Base-by-base conservation (phyloP, 177 flowering plant genomes). In the Vitis hybrid region DNA sequence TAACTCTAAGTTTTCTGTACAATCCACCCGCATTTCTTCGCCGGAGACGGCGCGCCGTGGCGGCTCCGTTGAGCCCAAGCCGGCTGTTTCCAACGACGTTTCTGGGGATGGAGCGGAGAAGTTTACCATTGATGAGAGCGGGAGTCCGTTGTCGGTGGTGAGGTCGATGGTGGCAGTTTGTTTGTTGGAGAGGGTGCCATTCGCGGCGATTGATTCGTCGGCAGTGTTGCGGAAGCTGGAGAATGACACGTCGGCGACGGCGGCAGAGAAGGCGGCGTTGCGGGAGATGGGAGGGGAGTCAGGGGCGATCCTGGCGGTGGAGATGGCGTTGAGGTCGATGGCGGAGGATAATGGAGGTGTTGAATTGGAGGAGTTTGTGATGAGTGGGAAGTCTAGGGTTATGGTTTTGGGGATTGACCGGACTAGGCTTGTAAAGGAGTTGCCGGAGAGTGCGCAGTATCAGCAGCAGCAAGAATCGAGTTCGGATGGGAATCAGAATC, bases 151-250 rank as follows among this genome's bases (percentile, higher is more conserved):
- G 45, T 67, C 85, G 17, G 75, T 89, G 11, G 93, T 93, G 21
- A 74, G 99, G 69, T 81, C 96, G 2, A 85, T 93, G 93, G 96
- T 95, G 56, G 97, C 98, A 2, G 89, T 81, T 52, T 86, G 89
- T 70, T 77, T 95, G 72, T 68, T 95, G 74, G 92, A 91, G 71
- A 75, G 97, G 70, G 90, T 89, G 2, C 99, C 98, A 0, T 95
- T 90, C 76, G 52, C 72, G 19, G 71, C 91, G 3, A 82, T 93
- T 21, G 99, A 93, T 76, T 91, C 97, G 5, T 83, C 88, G 1
- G 82, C 88, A 17, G 87, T 95, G 73, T 65, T 90, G 69, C 78
- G 97, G 81, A 93, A 90, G 82, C 70, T 95, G 73, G 97, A 93
- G 85, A 86, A 77, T 65, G 93, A 91, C 60, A 79, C 55, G 58